Evolutionary conservation across 1,284 basidiomycete species (phyloP), one percentile per base, ranked within the genome.

Genomic region (Malassezia globosa): DNA sequence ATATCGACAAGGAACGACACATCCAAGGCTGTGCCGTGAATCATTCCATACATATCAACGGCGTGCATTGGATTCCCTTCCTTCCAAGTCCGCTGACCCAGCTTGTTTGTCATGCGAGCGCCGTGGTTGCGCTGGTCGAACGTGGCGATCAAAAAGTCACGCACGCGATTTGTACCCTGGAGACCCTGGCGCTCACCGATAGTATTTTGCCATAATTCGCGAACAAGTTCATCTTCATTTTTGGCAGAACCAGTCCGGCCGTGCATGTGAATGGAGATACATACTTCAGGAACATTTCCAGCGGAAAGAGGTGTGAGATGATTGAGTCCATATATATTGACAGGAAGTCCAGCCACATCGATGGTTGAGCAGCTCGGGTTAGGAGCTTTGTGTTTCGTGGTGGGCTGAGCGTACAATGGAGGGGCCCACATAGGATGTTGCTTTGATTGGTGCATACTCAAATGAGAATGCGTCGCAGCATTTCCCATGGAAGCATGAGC

Each of bases 1-100:
- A 86, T 83, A 66, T 88, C 84, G 54, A 89, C 82, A 49, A 92
- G 69, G 72, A 83, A 82, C 0, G 82, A 82, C 7, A 86, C 78
- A 63, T 92, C 88, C 38, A 77, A 75, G 3, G 81, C 80, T 0
- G 83, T 83, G 4, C 87, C 87, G 13, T 61, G 63, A 29, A 65
- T 61, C 58, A 73, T 72, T 2, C 68, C 62, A 46, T 72, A 64
- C 48, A 74, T 64, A 45, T 74, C 73, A 33, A 65, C 55, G 4
- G 59, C 68, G 47, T 70, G 68, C 7, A 40, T 50, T 4, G 52
- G 19, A 54, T 61, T 62, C 49, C 65, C 69, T 37, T 71, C 64
- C 41, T 64, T 64, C 73, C 73, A 74, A 7, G 63, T 63, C 27
- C 65, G 58, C 34, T 73, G 69, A 0, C 60, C 63, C 23, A 51